Evolutionary conservation across 163 green algal species (phyloP).

Genomic region (Prototheca wickerhamii): DNA sequence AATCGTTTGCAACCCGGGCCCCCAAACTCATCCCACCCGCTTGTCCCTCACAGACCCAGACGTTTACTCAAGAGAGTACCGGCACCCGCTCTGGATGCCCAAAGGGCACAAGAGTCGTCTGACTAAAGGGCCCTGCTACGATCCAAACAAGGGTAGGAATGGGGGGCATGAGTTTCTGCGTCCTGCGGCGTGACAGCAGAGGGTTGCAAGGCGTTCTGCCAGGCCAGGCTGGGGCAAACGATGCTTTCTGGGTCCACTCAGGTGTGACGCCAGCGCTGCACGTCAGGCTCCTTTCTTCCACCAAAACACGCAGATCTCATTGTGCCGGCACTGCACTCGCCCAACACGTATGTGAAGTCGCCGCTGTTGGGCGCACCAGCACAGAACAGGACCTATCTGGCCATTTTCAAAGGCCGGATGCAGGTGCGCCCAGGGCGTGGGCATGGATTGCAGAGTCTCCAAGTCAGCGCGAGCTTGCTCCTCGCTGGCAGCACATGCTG

Average conservation of each 20-base stretch:
- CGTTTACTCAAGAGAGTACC: background rate
- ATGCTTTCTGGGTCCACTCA: no score
- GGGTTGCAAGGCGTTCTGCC: background rate
- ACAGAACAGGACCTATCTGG: background rate
- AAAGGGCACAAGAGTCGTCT: constrained; percentile 19
- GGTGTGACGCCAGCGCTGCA: no score
- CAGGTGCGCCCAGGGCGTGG: background rate
- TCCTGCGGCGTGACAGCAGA: background rate
- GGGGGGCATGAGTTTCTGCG: background rate
- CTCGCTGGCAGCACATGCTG: background rate
- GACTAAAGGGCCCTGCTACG: constrained; percentile 13
- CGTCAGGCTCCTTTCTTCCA: background rate
- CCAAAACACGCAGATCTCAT: constrained; percentile 9
- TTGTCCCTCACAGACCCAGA: background rate
- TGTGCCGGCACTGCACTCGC: constrained; percentile 11
- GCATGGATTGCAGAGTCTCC: no score
- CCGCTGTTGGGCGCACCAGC: background rate
- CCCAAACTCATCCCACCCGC: background rate
- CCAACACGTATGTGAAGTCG: constrained; percentile 4
- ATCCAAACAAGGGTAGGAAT: constrained; percentile 17
- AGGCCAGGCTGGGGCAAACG: no score
- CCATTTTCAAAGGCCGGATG: constrained; percentile 6
- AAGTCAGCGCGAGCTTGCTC: background rate
- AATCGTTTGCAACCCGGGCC: background rate
- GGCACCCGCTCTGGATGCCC: constrained; percentile 17